Percentiles rank a stretch among this genome's conserved stretches.
phyloP scores from a whole-genome alignment of 441 rosid genomes.

The Erysimum cheiri region DNA sequence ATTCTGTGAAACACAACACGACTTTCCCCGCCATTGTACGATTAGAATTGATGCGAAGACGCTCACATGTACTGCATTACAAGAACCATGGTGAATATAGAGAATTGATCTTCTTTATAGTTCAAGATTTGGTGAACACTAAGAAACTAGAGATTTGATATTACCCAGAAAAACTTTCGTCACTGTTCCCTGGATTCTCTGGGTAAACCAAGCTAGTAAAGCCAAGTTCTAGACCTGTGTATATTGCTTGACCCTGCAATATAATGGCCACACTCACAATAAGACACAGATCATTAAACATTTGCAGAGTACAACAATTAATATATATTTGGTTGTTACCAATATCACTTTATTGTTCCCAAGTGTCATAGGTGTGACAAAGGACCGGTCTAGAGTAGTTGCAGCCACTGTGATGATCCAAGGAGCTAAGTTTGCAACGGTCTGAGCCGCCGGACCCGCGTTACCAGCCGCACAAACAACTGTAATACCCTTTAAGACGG shows the following conservation, averaged over 20 bases:
- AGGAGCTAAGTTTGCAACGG: constrained; percentile 47
- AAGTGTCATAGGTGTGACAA: constrained; percentile 46
- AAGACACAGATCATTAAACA: neutral
- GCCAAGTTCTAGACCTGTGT: constrained; percentile 43
- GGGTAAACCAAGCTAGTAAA: constrained; percentile 50
- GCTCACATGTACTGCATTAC: constrained; percentile 49
- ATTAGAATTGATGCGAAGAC: constrained; percentile 36
- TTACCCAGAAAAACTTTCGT: constrained; percentile 36
- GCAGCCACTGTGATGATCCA: constrained; percentile 58
- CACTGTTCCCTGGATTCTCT: constrained; percentile 36
- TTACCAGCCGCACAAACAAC: constrained; percentile 51
- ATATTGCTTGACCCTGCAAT: constrained; percentile 51
- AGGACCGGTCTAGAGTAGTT: constrained; percentile 52
- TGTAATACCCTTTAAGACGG: constrained; percentile 48
- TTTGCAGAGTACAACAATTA: neutral
- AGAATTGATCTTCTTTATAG: constrained; percentile 47
- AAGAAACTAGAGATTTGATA: neutral
- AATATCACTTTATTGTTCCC: constrained; percentile 45
- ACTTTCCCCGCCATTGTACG: constrained; percentile 49
- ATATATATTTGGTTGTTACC: constrained; percentile 33
- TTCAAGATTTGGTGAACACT: neutral
- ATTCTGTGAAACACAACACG: constrained; percentile 49
- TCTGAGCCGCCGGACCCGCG: constrained; percentile 47
- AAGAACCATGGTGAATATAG: neutral
- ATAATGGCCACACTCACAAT: neutral